phyloP scores from a whole-genome alignment of 1,284 basidiomycete genomes.

The Cystobasidium sp. region DNA sequence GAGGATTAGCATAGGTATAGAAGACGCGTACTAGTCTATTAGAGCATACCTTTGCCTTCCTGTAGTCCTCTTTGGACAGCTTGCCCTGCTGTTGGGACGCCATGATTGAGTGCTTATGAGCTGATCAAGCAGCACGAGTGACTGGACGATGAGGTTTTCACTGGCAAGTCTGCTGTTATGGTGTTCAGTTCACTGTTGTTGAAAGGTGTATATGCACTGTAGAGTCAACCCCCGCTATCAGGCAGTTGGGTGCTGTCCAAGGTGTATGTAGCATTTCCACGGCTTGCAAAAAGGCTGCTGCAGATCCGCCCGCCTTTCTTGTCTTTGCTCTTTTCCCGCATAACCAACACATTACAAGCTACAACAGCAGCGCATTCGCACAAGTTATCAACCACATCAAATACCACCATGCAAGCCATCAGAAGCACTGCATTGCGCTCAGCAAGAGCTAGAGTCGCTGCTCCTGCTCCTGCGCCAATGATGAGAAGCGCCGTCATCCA shows the following conservation, averaged over 20 bases:
- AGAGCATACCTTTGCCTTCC: slow-evolving; percentile 37
- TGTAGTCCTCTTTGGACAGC: slow-evolving; percentile 43
- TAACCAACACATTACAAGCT: not conserved
- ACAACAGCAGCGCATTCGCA: slow-evolving; percentile 13
- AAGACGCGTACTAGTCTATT: too few relatives aligned
- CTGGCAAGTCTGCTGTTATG: too few relatives aligned
- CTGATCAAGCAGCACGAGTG: too few relatives aligned
- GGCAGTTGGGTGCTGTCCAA: too few relatives aligned
- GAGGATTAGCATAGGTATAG: not conserved
- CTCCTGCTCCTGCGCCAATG: slow-evolving; percentile 25
- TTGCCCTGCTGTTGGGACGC: slow-evolving; percentile 35
- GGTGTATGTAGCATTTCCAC: too few relatives aligned
- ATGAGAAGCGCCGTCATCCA: slow-evolving; percentile 24
- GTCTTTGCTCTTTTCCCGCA: not conserved
- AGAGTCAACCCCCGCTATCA: too few relatives aligned
- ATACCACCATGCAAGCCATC: slow-evolving; percentile 20
- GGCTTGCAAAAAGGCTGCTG: too few relatives aligned
- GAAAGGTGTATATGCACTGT: too few relatives aligned
- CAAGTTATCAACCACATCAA: not conserved
- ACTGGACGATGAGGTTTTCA: too few relatives aligned
- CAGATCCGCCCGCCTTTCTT: not conserved
- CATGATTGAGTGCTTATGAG: slow-evolving; percentile 10
- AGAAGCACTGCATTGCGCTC: slow-evolving; percentile 22
- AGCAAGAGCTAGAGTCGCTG: slow-evolving; percentile 10
- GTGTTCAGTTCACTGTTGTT: too few relatives aligned